Percentiles rank a stretch among this genome's conserved stretches.
These are phyloP conservation scores for Colletotrichum cordylinicola DNA, from an alignment of 2,329 filamentous ascomycete genomes.

Conservation along the genomic window DNA sequence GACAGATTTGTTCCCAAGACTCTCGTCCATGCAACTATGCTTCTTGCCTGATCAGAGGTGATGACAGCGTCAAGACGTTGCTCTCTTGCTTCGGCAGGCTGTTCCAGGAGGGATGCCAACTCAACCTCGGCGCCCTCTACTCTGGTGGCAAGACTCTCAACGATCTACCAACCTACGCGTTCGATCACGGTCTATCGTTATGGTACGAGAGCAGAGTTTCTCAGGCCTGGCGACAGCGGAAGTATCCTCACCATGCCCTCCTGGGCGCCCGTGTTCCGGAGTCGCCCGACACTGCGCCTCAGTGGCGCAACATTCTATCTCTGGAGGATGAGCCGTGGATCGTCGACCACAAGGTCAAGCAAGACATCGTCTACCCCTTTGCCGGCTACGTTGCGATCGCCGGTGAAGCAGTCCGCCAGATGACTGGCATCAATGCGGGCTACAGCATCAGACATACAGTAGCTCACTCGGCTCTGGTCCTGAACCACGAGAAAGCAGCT, in stretches of 20 bases:
- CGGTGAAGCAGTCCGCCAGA: background rate
- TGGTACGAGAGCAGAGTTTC: background rate
- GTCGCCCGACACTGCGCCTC: background rate
- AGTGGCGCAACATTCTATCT: background rate
- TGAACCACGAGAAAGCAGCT: background rate
- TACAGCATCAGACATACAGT: background rate
- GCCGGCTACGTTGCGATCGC: background rate
- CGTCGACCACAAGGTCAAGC: background rate
- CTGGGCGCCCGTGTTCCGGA: background rate
- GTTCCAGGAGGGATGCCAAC: background rate
- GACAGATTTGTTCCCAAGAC: background rate
- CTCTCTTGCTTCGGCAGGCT: background rate
- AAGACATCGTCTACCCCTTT: background rate
- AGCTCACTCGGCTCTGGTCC: background rate
- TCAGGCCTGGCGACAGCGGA: background rate
- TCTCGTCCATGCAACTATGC: background rate
- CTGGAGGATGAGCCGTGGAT: background rate
- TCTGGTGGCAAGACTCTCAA: background rate
- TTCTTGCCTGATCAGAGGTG: background rate
- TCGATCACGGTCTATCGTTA: background rate
- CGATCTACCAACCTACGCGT: background rate
- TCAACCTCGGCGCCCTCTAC: background rate
- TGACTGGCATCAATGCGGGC: background rate
- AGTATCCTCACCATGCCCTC: background rate
- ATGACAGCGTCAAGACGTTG: background rate